Evolutionary conservation across 768 basidiomycete species (phyloP), one percentile per base, ranked within the genome.

Genomic region (Suillus decipiens): DNA sequence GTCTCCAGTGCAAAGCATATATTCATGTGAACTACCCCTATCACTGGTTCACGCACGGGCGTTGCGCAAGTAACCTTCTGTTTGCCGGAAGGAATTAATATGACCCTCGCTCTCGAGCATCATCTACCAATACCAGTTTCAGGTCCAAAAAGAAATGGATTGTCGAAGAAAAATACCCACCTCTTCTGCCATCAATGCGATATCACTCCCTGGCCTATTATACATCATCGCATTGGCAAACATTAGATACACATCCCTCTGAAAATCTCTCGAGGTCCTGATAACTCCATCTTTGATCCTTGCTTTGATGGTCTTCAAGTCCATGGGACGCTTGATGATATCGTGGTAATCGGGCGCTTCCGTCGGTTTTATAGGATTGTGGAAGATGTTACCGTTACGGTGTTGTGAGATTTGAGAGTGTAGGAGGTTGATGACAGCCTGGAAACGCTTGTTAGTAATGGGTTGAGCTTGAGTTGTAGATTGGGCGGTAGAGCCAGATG

Each of bases 191-290:
- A 96, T 96, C 59, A 81, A 82, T 66, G 89, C 87, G n/a, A 96
- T 89, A 71, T 93, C 92, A 17, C 89, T 91, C 5, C 86, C 87
- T 1, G 93, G 90, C 54, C 89, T 80, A 67, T 99, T 99, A 74
- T 95, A 99, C 91, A 98, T 94, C 87, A 96, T 89, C 5, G 96
- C 93, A 74, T 99, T 98, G 9, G 94, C 92, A 75, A 97, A 96
- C 90, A 98, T 96, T 65, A 97, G 80, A 71, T 87, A 89, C 11
- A 96, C 85, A 69, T 97, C 96, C 66, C 94, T 82, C 72, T 96
- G 91, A 70, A 90, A 97, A 72, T 98, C 95, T 37, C 89, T 81
- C 1, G 93, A 91, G 67, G 85, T 93, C 5, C 84, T 79, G 54
- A 97, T 94, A 2, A 84, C 65, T 0, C 94, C 94, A 68, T 96